Base-by-base conservation (phyloP, 495 filamentous ascomycete genomes). In the Venustampulla echinocandica region DNA sequence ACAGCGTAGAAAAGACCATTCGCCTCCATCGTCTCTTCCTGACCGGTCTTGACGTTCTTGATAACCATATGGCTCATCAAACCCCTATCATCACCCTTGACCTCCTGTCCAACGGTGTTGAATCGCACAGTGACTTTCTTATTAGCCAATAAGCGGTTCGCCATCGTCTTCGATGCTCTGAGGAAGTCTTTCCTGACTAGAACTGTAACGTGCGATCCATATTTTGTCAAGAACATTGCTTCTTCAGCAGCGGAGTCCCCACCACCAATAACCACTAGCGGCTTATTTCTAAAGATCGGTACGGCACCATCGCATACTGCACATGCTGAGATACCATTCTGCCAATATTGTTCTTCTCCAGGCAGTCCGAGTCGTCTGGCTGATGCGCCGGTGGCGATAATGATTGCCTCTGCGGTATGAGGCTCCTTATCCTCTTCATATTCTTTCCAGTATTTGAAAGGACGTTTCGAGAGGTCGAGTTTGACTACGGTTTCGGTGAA, bases 221-320 rank as follows among this genome's bases (percentile, higher is more conserved):
- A 97, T 74, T 96, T 99, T 44, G 92, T 90, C 57, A 99, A 67
- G 70, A 96, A 99, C 61, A 95, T 84, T 40, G 88, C 87, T 74
- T 99, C 93, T 67, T 99, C 92, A 20, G 93, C 92, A 20, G 92
- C 92, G 7, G 88, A 95, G 66, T 99, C 92, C 56, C 92, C 92
- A 49, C 92, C 92, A 42, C 92, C 92, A 53, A 99, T 97, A 6
- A 99, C 92, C 19, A 93, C 82, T 22, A 99, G 74, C 14, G 84
- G 90, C 74, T 94, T 94, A 62, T 95, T 85, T 49, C 89, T 75
- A 79, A 95, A 99, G 60, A 99, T 97, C 17, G 92, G 92, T 23
- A 97, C 86, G 39, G 90, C 90, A 47, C 92, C 92, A 59, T 99
- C 92, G 69, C 92, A 99, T 37, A 99, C 92, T 32, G 92, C 92